Percentiles rank a stretch among this genome's conserved stretches.
Evolutionary conservation across 441 rosid species (phyloP).

Genomic region (Eruca vesicaria): DNA sequence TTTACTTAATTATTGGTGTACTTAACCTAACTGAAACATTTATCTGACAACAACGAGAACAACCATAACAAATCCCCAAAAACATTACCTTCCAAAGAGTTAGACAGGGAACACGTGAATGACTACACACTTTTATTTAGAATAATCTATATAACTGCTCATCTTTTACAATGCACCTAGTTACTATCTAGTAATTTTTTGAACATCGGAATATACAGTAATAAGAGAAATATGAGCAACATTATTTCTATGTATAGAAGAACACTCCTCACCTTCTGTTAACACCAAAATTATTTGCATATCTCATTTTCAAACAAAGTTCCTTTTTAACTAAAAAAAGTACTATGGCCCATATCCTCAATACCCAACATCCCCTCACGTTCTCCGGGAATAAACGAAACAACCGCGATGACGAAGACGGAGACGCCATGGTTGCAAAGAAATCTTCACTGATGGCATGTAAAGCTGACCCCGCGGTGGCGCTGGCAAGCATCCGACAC

Average conservation of each 20-base stretch:
- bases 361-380: conserved; percentile 29
- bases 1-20: background rate
- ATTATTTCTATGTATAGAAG: too few relatives aligned
- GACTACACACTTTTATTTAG: background rate
- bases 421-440: conserved; percentile 45
- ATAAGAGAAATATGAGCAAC: too few relatives aligned
- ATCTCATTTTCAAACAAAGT: background rate
- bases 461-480: conserved; percentile 73
- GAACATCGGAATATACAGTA: too few relatives aligned
- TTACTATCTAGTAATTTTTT: too few relatives aligned
- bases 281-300: background rate
- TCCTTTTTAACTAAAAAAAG: background rate
- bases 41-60: background rate
- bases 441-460: conserved; percentile 40
- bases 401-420: conserved; percentile 42
- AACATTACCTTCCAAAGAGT: conserved; percentile 1
- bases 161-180: too few relatives aligned
- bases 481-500: conserved; percentile 74
- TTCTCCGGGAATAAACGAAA: conserved; percentile 53
- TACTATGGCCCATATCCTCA: conserved; percentile 51
- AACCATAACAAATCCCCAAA: background rate
- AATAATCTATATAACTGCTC: background rate
- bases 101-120: background rate
- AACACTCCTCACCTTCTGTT: conserved; percentile 5
- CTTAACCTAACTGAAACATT: background rate